Percentiles rank a stretch among this genome's conserved stretches.
phyloP scores from a whole-genome alignment of 164 flowering plant genomes.

The Magnolia officinalis region DNA sequence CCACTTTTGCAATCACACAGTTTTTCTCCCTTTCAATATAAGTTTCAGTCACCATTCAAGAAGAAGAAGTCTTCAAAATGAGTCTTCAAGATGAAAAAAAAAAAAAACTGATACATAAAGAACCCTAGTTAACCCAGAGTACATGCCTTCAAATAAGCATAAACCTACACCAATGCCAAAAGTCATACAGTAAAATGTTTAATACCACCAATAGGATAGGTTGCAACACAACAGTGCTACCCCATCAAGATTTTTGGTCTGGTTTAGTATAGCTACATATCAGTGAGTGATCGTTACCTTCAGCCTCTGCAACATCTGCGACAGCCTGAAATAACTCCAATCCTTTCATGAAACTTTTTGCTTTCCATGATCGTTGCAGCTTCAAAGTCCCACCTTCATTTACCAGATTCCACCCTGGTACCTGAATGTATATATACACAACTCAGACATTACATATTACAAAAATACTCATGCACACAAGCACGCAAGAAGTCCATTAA shows the following conservation, averaged over 20 bases:
- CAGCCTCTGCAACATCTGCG: constrained; percentile 90
- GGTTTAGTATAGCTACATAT: no score
- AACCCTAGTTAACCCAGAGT: not conserved
- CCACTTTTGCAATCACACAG: no score
- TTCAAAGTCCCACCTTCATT: constrained; percentile 60
- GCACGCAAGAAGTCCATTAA: not conserved
- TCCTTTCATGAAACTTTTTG: constrained; percentile 82
- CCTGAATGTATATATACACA: constrained; percentile 35
- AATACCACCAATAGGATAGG: not conserved
- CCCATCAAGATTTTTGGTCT: not conserved
- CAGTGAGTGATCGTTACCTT: constrained; percentile 43
- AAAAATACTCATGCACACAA: not conserved
- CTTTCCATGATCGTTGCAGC: constrained; percentile 76
- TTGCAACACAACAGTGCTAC: not conserved
- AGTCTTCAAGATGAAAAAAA: no score
- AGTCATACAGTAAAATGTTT: not conserved
- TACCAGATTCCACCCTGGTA: constrained; percentile 74
- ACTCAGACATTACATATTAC: not conserved
- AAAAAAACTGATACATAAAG: not conserved
- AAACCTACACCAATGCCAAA: not conserved
- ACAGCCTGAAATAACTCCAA: constrained; percentile 72
- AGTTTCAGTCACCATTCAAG: no score
- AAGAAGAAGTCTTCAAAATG: no score
- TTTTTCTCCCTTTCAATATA: no score
- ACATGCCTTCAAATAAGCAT: not conserved